phyloP scores from a whole-genome alignment of 2,329 filamentous ascomycete species.

The Paecilomyces sp. region DNA sequence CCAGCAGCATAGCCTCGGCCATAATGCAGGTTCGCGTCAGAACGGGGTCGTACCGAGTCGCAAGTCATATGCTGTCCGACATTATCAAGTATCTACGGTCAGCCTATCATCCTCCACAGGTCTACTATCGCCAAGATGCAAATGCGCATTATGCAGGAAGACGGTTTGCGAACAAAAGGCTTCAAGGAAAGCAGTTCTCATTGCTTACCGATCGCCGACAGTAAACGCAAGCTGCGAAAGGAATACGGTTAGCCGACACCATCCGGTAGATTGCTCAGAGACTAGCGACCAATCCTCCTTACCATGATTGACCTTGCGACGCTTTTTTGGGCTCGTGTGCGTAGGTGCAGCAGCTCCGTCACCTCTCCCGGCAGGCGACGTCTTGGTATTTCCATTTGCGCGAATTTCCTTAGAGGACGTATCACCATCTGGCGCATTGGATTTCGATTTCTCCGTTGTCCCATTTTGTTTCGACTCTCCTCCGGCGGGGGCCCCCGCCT shows the following conservation, averaged over 20 bases:
- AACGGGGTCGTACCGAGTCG: conserved; percentile 63
- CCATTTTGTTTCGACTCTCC: conserved; percentile 1
- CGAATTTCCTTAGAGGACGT: conserved; percentile 20
- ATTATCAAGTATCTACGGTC: conserved; percentile 35
- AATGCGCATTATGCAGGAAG: conserved; percentile 6
- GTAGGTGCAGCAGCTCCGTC: conserved; percentile 24
- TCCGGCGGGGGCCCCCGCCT: conserved; percentile 1
- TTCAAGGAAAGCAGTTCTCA: conserved; percentile 16
- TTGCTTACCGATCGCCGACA: conserved; percentile 81
- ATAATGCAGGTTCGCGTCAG: conserved; percentile 17
- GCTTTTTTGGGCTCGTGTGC: conserved; percentile 63
- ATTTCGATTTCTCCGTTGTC: conserved; percentile 18
- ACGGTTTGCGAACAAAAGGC: conserved; percentile 18
- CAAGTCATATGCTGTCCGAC: conserved; percentile 78
- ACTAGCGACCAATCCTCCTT: conserved; percentile 33
- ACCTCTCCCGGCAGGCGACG: conserved; percentile 22
- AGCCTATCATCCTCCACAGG: conserved; percentile 30
- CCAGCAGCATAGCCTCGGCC: not conserved
- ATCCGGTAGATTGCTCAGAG: not conserved
- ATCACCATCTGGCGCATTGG: conserved; percentile 11
- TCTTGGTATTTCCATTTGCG: conserved; percentile 19
- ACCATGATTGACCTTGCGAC: conserved; percentile 87
- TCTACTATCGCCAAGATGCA: conserved; percentile 7
- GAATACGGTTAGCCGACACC: not conserved
- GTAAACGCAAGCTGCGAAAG: conserved; percentile 71